A percentile compares a stretch with the other conserved stretches of the same genome.
phyloP scores from a whole-genome alignment of 163 green algal species.

The Scenedesmus sp. region DNA sequence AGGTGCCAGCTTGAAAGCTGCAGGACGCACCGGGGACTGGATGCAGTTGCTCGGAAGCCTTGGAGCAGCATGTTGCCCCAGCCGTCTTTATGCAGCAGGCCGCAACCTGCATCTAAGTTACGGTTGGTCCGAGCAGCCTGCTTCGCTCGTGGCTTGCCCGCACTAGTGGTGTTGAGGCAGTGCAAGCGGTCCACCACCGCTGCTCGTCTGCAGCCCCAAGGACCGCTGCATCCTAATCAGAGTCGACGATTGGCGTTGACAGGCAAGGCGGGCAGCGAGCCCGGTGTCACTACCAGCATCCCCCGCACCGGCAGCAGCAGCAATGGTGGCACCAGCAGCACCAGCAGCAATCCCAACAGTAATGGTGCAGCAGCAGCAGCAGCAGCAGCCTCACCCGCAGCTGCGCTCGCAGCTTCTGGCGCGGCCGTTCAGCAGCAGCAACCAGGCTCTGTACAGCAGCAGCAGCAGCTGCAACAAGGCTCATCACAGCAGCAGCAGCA shows the following conservation, averaged over 20 bases:
- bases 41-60: not conserved
- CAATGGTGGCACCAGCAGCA: not conserved
- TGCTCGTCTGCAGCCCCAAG: not conserved
- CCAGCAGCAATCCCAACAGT: not conserved
- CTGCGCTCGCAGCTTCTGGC: too few species aligned
- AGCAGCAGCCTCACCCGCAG: not conserved
- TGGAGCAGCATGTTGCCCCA: not conserved
- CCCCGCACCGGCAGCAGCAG: not conserved
- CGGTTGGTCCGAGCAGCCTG: not conserved
- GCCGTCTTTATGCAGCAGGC: not conserved
- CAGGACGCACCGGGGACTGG: not conserved
- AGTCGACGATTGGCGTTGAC: not conserved
- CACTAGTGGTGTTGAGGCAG: not conserved
- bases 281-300: not conserved
- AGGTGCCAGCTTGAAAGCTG: not conserved
- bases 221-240: not conserved
- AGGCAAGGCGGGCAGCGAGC: not conserved
- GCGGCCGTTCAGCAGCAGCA: too few species aligned
- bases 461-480: not conserved
- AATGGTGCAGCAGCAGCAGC: not conserved
- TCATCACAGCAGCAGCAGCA: not conserved
- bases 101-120: not conserved
- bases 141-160: not conserved
- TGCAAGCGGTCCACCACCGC: not conserved
- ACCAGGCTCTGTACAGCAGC: not conserved